Evolutionary conservation across 2,329 filamentous ascomycete species (phyloP).

Genomic region (Aspergillus piperis): DNA sequence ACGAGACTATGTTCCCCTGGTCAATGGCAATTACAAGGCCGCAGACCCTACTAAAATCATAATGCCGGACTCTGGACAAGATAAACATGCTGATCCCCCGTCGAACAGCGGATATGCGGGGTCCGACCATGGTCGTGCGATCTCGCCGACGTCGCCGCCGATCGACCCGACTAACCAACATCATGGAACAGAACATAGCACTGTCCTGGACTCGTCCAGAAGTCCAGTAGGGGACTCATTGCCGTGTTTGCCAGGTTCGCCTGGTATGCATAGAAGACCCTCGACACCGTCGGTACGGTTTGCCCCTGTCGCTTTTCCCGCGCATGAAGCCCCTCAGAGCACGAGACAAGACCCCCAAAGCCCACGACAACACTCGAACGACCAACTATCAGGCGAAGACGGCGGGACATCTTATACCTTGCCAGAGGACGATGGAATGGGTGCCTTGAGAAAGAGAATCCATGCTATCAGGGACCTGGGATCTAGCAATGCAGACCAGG

Average conservation of each 20-base stretch:
- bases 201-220: background rate
- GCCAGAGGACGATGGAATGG: conserved; percentile 80
- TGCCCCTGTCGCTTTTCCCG: background rate
- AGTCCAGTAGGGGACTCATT: background rate
- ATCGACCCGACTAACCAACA: conserved; percentile 15
- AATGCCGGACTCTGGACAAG: conserved; percentile 13
- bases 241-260: background rate
- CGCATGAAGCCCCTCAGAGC: conserved; percentile 4
- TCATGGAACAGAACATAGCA: conserved; percentile 5
- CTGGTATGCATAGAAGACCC: background rate
- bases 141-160: conserved; percentile 16
- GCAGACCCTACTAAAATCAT: conserved; percentile 7
- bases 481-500: conserved; percentile 65
- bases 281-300: background rate
- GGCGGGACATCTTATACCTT: conserved; percentile 38
- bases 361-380: conserved; percentile 1
- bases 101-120: conserved; percentile 23
- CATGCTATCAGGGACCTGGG: conserved; percentile 66
- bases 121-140: conserved; percentile 25
- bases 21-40: conserved; percentile 17
- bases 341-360: background rate
- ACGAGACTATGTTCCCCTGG: conserved; percentile 24
- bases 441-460: conserved; percentile 65
- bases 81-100: conserved; percentile 14
- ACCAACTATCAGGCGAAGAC: conserved; percentile 20